Evolutionary conservation across 495 filamentous ascomycete species (phyloP).

Genomic region (Aspergillus ostianus): DNA sequence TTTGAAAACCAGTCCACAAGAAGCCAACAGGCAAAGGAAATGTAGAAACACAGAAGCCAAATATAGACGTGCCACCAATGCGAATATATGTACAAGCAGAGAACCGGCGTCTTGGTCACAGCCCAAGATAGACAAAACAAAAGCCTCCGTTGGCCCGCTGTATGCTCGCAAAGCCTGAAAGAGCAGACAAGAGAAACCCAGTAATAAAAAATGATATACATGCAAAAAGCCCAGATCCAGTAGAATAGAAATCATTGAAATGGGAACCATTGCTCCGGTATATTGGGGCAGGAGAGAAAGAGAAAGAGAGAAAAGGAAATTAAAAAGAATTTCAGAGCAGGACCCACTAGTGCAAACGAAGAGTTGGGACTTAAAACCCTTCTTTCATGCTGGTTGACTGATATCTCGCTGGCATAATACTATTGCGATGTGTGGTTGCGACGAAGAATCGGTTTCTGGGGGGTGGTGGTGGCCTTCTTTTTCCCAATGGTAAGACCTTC

Average conservation of each 20-base stretch:
- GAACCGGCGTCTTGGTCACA: slow-evolving; percentile 14
- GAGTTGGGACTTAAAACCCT: too few species aligned
- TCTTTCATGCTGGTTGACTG: too few species aligned
- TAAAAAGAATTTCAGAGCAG: too few species aligned
- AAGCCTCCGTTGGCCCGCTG: slow-evolving; percentile 11
- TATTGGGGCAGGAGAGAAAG: slow-evolving; percentile 6
- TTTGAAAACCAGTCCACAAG: slow-evolving; percentile 10
- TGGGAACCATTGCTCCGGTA: slow-evolving; percentile 1
- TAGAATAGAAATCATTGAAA: slow-evolving; percentile 14
- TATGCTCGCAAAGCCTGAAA: slow-evolving; percentile 19
- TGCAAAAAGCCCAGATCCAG: slow-evolving; percentile 15
- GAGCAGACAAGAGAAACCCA: slow-evolving; percentile 15
- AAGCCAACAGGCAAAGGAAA: slow-evolving; percentile 11
- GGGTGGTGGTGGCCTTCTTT: slow-evolving; percentile 28
- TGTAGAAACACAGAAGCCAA: slow-evolving; percentile 10
- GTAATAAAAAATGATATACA: slow-evolving; percentile 29
- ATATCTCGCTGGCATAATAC: slow-evolving; percentile 10
- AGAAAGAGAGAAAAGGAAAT: slow-evolving; percentile 11
- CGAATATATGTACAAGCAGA: slow-evolving; percentile 31
- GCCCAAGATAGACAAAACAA: not conserved
- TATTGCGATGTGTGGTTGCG: slow-evolving; percentile 14
- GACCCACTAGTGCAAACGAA: too few species aligned
- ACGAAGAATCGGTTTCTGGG: slow-evolving; percentile 26
- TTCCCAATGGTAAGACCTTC: slow-evolving; percentile 48
- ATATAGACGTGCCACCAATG: slow-evolving; percentile 26